phyloP scores from a whole-genome alignment of 2,329 filamentous ascomycete species.

The Aspergillus felis region DNA sequence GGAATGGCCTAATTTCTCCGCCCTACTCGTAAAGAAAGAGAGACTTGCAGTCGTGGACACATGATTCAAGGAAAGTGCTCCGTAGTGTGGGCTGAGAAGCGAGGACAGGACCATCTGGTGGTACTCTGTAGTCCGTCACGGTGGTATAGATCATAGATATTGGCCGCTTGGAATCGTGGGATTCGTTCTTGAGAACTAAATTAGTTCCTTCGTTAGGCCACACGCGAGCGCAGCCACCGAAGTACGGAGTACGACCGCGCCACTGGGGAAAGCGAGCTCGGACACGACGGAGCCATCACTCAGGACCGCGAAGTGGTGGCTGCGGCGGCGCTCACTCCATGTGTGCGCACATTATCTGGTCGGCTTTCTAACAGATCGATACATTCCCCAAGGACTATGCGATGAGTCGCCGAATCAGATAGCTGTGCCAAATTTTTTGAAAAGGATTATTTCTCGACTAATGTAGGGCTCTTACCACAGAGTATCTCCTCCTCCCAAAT shows the following conservation, averaged over 20 bases:
- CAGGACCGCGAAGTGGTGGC: constrained; percentile 23
- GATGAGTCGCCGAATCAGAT: background rate
- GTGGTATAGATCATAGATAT: background rate
- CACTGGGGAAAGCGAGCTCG: background rate
- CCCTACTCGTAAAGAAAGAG: background rate
- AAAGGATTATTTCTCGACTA: background rate
- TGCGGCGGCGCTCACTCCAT: constrained; percentile 16
- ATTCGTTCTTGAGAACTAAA: constrained; percentile 1
- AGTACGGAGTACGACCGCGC: background rate
- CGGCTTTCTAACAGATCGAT: constrained; percentile 49
- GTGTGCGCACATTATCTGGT: constrained; percentile 23
- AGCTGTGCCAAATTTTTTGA: background rate
- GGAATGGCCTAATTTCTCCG: background rate
- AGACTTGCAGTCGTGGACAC: background rate
- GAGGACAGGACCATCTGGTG: background rate
- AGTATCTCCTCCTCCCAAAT: constrained; percentile 94
- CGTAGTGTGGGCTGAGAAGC: background rate
- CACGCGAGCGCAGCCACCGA: constrained; percentile 1
- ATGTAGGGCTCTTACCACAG: constrained; percentile 57
- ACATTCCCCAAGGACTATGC: constrained; percentile 50
- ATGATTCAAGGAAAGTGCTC: background rate
- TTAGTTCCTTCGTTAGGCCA: constrained; percentile 6
- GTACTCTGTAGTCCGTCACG: background rate
- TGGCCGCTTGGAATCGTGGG: background rate
- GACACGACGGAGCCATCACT: background rate